These are phyloP conservation scores for Hanseniaspora osmophila DNA, from an alignment of 805 yeast genomes.

Conservation along the genomic window DNA sequence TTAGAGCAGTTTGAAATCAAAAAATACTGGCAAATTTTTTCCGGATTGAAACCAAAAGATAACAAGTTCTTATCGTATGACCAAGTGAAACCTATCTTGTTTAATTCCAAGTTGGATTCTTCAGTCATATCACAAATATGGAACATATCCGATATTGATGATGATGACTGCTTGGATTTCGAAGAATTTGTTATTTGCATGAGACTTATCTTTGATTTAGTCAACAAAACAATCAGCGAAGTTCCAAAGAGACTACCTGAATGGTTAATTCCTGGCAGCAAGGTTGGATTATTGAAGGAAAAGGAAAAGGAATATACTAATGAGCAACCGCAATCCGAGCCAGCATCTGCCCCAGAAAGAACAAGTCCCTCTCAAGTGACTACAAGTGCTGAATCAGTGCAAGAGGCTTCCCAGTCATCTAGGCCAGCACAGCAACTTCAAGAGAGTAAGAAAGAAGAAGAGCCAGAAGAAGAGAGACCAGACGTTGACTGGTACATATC, in stretches of 20 bases:
- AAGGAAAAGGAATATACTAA: conserved; percentile 28
- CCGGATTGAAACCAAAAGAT: conserved; percentile 69
- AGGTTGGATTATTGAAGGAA: conserved; percentile 75
- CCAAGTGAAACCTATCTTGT: conserved; percentile 71
- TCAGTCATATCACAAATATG: conserved; percentile 71
- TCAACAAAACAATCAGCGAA: conserved; percentile 49
- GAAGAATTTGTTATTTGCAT: conserved; percentile 97
- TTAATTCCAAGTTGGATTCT: conserved; percentile 73
- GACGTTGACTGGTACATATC: conserved; percentile 91
- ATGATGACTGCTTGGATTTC: conserved; percentile 82
- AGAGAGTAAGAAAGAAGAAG: background rate
- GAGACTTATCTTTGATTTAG: conserved; percentile 85
- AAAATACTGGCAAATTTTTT: conserved; percentile 95
- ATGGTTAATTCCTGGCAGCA: conserved; percentile 87
- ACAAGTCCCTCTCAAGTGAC: background rate
- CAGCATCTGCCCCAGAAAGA: background rate
- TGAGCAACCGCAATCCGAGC: background rate
- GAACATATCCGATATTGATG: conserved; percentile 87
- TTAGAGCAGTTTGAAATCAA: conserved; percentile 91
- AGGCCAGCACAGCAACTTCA: no score
- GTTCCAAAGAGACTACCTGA: conserved; percentile 69
- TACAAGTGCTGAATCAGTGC: no score
- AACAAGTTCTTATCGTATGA: conserved; percentile 70
- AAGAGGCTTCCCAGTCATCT: no score
- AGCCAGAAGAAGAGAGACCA: conserved; percentile 6